Base-by-base conservation (phyloP, 768 basidiomycete genomes). In the Nevesoporus exiguus region DNA sequence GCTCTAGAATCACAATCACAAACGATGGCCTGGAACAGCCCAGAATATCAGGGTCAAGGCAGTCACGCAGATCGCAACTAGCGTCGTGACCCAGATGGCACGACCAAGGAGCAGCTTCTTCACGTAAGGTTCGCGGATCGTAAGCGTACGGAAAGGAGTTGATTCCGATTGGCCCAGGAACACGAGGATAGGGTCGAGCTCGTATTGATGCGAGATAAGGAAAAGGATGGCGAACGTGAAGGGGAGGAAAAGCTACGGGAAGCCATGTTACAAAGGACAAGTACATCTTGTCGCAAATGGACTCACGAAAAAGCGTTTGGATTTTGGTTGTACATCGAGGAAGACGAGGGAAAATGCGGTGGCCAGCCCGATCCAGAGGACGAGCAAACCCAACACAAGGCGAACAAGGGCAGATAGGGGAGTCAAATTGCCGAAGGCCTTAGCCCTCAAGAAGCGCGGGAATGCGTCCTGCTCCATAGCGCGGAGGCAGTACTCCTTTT, bases 371-470 rank as follows among this genome's bases (percentile, higher is more conserved):
- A 93, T 86, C 96, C 97, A 98, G 13, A 98, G 82, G 40, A 84
- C 77, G 58, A 98, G 74, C 34, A 99, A 74, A 0, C 97, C 97
- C 3, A 83, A 73, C 52, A 94, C 82, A 53, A 99, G 83, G 53
- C 96, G 80, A 17, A 94, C 86, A 49, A 97, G 81, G 1, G 91
- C 85, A 21, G 90, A 90, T 60, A 97, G 79, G 17, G 95, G 93
- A 2, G 97, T 98, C 49, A 99, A 75, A 71, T 98, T 99, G 27
- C 93, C 93, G 66, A 98, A 98, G n/a, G 95, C 95, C 74, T 98
- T 99, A 2, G 92, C 86, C 55, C 97, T 81, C 45, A 99, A 77
- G 80, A 99, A 98, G 6, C 96, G 82, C 40, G 91, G 92, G 75
- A 91, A 93, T 17, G 91, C 92, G 60, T 93, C 91, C 71, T 95